Conservation (phyloP, 1,284 basidiomycete genomes). For the Melampsora occidentalis region DNA sequence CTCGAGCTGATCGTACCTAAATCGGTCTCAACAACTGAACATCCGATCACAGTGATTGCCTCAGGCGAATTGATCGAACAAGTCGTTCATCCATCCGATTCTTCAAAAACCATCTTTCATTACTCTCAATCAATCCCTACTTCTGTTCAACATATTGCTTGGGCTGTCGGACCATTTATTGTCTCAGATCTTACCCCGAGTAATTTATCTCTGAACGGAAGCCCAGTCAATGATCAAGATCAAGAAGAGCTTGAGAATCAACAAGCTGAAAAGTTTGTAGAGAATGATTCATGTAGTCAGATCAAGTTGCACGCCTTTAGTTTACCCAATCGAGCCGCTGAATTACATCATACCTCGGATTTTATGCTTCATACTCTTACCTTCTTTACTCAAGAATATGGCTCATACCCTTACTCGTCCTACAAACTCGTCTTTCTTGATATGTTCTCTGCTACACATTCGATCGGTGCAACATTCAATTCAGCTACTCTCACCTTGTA, state of each 20-base stretch:
- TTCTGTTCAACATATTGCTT: constrained; percentile 91
- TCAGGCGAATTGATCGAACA: constrained; percentile 93
- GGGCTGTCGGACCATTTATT: constrained; percentile 85
- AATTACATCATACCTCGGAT: constrained; percentile 64
- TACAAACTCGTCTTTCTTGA: constrained; percentile 96
- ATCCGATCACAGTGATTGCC: constrained; percentile 72
- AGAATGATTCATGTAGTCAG: constrained; percentile 56
- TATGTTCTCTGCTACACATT: constrained; percentile 60
- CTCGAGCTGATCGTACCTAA: constrained; percentile 92
- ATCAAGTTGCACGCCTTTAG: constrained; percentile 91
- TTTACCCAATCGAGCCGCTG: constrained; percentile 74
- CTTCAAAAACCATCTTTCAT: constrained; percentile 89
- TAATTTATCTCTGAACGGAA: background rate
- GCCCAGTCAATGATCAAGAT: background rate
- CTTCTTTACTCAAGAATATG: constrained; percentile 86
- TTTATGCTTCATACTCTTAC: constrained; percentile 84
- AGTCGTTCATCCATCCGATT: constrained; percentile 90
- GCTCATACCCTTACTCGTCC: constrained; percentile 92
- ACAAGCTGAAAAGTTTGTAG: constrained; percentile 11
- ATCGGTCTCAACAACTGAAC: background rate
- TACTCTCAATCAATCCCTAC: constrained; percentile 84
- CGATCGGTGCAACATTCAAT: constrained; percentile 70
- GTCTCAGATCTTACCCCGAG: constrained; percentile 36
- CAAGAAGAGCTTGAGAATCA: constrained; percentile 13
- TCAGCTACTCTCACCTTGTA: constrained; percentile 78